phyloP scores from a whole-genome alignment of 1,139 yeast genomes.

The Magnusiomyces tetraspermus region DNA sequence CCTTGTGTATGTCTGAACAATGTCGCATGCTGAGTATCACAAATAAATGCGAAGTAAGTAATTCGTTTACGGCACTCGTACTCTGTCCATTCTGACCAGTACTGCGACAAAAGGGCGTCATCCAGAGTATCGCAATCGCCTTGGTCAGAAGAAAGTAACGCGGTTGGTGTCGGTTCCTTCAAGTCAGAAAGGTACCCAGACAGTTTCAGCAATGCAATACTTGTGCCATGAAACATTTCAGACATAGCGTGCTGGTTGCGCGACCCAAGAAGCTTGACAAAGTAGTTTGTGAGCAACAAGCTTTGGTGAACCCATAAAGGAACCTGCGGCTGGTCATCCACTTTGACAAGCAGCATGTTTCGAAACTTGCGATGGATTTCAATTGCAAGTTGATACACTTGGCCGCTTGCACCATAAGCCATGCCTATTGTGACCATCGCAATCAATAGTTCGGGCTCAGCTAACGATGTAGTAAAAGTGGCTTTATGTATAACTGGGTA shows the following conservation, averaged over 20 bases:
- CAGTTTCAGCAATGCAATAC: constrained; percentile 27
- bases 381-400: constrained; percentile 23
- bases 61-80: constrained; percentile 31
- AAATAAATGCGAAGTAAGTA: constrained; percentile 30
- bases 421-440: constrained; percentile 33
- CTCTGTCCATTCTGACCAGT: constrained; percentile 30
- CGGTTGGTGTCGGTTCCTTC: constrained; percentile 7
- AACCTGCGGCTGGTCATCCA: constrained; percentile 23
- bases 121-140: constrained; percentile 9
- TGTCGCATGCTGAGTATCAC: constrained; percentile 31
- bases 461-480: constrained; percentile 28
- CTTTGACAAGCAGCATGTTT: constrained; percentile 22
- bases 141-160: neutral
- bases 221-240: constrained; percentile 30
- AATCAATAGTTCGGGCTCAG: constrained; percentile 26
- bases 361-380: constrained; percentile 23
- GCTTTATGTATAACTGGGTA: constrained; percentile 33
- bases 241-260: constrained; percentile 25
- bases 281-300: constrained; percentile 24
- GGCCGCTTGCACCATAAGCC: constrained; percentile 25
- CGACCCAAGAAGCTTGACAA: constrained; percentile 27
- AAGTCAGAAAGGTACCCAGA: constrained; percentile 27
- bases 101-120: constrained; percentile 11
- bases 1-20: constrained; percentile 24
- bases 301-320: constrained; percentile 27